These are phyloP conservation scores for Epichloe amarillans DNA, from an alignment of 2,329 filamentous ascomycete species.

Conservation along the genomic window DNA sequence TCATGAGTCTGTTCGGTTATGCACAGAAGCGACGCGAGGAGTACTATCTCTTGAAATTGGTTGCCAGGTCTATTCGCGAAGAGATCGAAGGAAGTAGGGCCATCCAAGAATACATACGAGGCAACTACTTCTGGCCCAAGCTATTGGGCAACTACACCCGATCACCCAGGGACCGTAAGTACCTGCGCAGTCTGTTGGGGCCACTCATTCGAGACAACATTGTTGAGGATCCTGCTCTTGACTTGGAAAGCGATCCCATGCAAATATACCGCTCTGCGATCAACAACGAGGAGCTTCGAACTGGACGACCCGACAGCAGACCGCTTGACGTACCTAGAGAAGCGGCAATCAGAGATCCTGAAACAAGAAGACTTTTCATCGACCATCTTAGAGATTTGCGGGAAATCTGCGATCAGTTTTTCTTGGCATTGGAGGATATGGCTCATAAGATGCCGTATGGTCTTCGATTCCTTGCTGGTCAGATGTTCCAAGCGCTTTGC, in stretches of 20 bases:
- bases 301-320: slow-evolving; percentile 68
- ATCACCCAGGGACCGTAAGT: slow-evolving; percentile 85
- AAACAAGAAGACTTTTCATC: slow-evolving; percentile 86
- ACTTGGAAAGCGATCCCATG: slow-evolving; percentile 92
- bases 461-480: slow-evolving; percentile 72
- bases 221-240: slow-evolving; percentile 78
- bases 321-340: slow-evolving; percentile 79
- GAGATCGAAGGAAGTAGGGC: slow-evolving; percentile 63
- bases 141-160: slow-evolving; percentile 78
- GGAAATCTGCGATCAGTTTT: slow-evolving; percentile 87
- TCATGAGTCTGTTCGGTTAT: slow-evolving; percentile 95
- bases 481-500: slow-evolving; percentile 69
- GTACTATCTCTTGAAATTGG: slow-evolving; percentile 86
- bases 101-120: slow-evolving; percentile 75
- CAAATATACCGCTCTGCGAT: slow-evolving; percentile 93
- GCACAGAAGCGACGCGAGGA: slow-evolving; percentile 94
- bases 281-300: slow-evolving; percentile 93
- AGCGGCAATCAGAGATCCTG: slow-evolving; percentile 86
- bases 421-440: slow-evolving; percentile 67
- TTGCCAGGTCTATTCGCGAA: slow-evolving; percentile 70
- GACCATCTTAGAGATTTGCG: slow-evolving; percentile 86
- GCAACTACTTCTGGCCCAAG: slow-evolving; percentile 87
- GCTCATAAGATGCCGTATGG: slow-evolving; percentile 86
- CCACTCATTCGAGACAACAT: slow-evolving; percentile 83
- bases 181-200: slow-evolving; percentile 73